Percentiles rank a stretch among this genome's conserved stretches.
Evolutionary conservation across 2,329 filamentous ascomycete genomes (phyloP).

Genomic region (Fusarium humuli): DNA sequence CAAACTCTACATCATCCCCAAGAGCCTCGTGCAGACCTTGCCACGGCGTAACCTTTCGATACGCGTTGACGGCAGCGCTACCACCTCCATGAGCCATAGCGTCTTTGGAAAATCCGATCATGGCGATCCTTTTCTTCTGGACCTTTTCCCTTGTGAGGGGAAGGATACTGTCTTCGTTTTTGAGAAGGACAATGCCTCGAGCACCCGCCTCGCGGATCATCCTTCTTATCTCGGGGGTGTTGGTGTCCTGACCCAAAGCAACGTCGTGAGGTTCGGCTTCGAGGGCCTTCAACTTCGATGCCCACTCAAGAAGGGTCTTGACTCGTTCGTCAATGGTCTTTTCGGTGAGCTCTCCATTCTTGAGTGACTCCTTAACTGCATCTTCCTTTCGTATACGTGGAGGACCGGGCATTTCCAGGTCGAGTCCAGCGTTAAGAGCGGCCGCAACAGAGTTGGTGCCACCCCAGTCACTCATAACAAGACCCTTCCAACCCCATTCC

Average conservation of each 20-base stretch:
- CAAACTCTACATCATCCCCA: slow-evolving; percentile 37
- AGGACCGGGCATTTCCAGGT: slow-evolving; percentile 55
- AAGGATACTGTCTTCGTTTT: slow-evolving; percentile 68
- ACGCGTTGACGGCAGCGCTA: slow-evolving; percentile 48
- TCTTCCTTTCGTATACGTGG: slow-evolving; percentile 44
- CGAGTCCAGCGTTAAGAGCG: slow-evolving; percentile 48
- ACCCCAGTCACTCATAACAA: slow-evolving; percentile 62
- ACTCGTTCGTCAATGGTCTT: slow-evolving; percentile 45
- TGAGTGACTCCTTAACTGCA: slow-evolving; percentile 41
- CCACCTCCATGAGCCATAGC: slow-evolving; percentile 50
- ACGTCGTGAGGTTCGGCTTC: slow-evolving; percentile 23
- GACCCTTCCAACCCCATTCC: slow-evolving; percentile 59
- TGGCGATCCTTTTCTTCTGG: slow-evolving; percentile 44
- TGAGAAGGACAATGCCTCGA: slow-evolving; percentile 71
- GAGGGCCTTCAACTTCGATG: slow-evolving; percentile 41
- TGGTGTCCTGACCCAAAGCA: slow-evolving; percentile 2
- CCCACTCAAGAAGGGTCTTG: slow-evolving; percentile 49
- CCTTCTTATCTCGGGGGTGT: slow-evolving; percentile 42
- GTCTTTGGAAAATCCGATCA: slow-evolving; percentile 51
- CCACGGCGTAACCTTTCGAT: slow-evolving; percentile 50
- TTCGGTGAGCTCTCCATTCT: slow-evolving; percentile 37
- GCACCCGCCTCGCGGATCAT: slow-evolving; percentile 45
- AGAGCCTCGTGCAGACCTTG: slow-evolving; percentile 45
- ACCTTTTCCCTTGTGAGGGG: slow-evolving; percentile 56
- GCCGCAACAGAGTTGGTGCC: slow-evolving; percentile 51